These are phyloP conservation scores for Pseudocercospora macadamiae DNA, from an alignment of 2,329 filamentous ascomycete species.

Conservation along the genomic window DNA sequence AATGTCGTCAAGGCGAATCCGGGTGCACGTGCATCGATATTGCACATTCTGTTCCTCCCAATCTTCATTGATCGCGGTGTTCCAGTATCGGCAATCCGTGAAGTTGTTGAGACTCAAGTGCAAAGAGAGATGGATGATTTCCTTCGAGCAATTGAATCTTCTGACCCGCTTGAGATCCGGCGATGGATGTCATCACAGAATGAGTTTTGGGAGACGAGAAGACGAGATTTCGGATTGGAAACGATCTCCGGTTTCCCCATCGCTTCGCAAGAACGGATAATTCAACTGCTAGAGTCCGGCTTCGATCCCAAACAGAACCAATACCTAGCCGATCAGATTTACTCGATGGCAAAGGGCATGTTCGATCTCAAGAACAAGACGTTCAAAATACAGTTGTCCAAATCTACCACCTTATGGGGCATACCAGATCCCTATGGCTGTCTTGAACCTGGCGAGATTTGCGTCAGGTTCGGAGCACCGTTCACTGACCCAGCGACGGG, in stretches of 20 bases:
- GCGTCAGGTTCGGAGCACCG: conserved; percentile 66
- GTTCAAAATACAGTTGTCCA: conserved; percentile 55
- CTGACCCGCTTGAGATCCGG: conserved; percentile 54
- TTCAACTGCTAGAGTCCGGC: conserved; percentile 56
- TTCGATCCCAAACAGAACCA: conserved; percentile 25
- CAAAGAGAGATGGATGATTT: conserved; percentile 57
- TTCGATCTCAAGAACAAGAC: conserved; percentile 27
- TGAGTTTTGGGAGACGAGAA: conserved; percentile 41
- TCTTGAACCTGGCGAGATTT: conserved; percentile 67
- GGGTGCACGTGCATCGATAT: conserved; percentile 53
- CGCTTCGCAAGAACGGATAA: conserved; percentile 55
- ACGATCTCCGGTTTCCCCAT: conserved; percentile 58
- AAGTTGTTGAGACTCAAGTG: conserved; percentile 56
- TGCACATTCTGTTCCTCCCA: conserved; percentile 71
- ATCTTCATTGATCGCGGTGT: conserved; percentile 66
- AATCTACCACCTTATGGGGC: conserved; percentile 67
- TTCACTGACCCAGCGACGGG: conserved; percentile 58
- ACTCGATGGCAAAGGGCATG: conserved; percentile 6
- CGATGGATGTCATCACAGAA: conserved; percentile 58
- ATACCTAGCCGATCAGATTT: conserved; percentile 26
- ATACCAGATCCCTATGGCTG: conserved; percentile 67
- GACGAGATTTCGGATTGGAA: conserved; percentile 33
- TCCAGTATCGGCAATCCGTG: conserved; percentile 49
- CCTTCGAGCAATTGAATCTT: conserved; percentile 28
- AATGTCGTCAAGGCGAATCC: conserved; percentile 61